These are phyloP conservation scores for Phytopythium oedochilum DNA, from an alignment of 352 stramenopile genomes.

Conservation along the genomic window DNA sequence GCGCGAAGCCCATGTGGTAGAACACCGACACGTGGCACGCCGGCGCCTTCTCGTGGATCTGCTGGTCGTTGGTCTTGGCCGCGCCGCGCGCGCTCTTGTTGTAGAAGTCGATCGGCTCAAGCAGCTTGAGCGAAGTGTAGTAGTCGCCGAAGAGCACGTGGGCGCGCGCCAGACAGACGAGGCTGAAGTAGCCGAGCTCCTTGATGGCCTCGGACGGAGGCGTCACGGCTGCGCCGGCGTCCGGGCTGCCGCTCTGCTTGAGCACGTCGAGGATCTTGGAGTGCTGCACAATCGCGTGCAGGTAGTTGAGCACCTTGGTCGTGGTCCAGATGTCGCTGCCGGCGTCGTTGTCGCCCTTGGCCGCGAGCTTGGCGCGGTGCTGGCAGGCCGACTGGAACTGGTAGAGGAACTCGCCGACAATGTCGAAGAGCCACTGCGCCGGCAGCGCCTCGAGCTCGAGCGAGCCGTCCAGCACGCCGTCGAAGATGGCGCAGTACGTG, in stretches of 20 bases:
- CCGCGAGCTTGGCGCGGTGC: constrained; percentile 85
- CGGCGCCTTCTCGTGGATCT: constrained; percentile 90
- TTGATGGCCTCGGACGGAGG: constrained; percentile 73
- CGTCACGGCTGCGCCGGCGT: constrained; percentile 12
- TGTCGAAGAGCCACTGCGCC: constrained; percentile 97
- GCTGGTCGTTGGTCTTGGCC: constrained; percentile 62
- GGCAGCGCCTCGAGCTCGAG: constrained; percentile 85
- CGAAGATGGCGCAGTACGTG: constrained; percentile 94
- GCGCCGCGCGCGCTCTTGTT: constrained; percentile 66
- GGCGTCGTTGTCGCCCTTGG: constrained; percentile 59
- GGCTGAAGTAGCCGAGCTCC: constrained; percentile 95
- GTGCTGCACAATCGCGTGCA: constrained; percentile 90
- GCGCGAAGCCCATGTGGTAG: constrained; percentile 97
- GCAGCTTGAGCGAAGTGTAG: constrained; percentile 89
- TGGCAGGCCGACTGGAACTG: constrained; percentile 99
- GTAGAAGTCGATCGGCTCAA: constrained; percentile 89
- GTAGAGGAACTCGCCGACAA: constrained; percentile 99
- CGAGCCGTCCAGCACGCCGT: constrained; percentile 86
- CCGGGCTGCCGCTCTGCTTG: constrained; percentile 32
- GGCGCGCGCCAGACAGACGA: constrained; percentile 92
- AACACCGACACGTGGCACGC: constrained; percentile 92
- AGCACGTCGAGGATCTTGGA: constrained; percentile 92
- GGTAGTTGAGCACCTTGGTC: constrained; percentile 94
- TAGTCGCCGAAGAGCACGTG: constrained; percentile 98
- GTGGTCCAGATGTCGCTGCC: constrained; percentile 94